Evolutionary conservation across 371 early-diverging fungal genomes (phyloP).

Genomic region (Mortierella sp.): DNA sequence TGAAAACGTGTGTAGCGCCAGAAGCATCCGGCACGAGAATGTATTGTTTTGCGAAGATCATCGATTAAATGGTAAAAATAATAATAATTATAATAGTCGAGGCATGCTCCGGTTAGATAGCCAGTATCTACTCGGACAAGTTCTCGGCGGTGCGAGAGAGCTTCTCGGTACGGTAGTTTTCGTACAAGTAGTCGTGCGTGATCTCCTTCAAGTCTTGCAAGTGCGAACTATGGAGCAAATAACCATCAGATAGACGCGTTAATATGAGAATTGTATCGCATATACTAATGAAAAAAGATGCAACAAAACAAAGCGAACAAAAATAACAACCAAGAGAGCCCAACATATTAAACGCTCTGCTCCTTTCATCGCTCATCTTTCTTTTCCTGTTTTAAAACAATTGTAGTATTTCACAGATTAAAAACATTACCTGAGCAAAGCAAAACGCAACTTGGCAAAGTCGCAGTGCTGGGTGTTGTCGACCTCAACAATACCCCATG

Average conservation of each 20-base stretch:
- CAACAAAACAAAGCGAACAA: conserved; percentile 7
- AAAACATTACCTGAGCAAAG: conserved; percentile 63
- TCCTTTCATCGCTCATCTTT: conserved; percentile 8
- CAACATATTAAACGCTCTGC: conserved; percentile 6
- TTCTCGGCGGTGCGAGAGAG: conserved; percentile 79
- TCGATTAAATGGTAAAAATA: background rate
- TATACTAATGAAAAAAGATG: background rate
- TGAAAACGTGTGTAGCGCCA: background rate
- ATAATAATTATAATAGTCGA: conserved; percentile 1
- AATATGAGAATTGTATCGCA: background rate
- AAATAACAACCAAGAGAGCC: conserved; percentile 20
- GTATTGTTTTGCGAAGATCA: background rate
- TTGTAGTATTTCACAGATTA: conserved; percentile 1
- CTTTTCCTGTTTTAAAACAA: background rate
- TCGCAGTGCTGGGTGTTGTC: conserved; percentile 96
- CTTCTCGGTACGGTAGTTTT: conserved; percentile 97
- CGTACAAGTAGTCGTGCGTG: conserved; percentile 95
- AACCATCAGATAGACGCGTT: background rate
- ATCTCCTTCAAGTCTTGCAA: conserved; percentile 95
- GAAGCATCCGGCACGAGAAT: conserved; percentile 2
- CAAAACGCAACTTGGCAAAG: conserved; percentile 95
- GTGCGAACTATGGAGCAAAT: conserved; percentile 79
- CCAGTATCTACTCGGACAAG: conserved; percentile 61
- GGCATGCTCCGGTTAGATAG: conserved; percentile 3
- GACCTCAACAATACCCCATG: conserved; percentile 99